Evolutionary conservation across 495 filamentous ascomycete genomes (phyloP), one percentile per base, ranked within the genome.

Genomic region (Hypoxylon lenormandii): DNA sequence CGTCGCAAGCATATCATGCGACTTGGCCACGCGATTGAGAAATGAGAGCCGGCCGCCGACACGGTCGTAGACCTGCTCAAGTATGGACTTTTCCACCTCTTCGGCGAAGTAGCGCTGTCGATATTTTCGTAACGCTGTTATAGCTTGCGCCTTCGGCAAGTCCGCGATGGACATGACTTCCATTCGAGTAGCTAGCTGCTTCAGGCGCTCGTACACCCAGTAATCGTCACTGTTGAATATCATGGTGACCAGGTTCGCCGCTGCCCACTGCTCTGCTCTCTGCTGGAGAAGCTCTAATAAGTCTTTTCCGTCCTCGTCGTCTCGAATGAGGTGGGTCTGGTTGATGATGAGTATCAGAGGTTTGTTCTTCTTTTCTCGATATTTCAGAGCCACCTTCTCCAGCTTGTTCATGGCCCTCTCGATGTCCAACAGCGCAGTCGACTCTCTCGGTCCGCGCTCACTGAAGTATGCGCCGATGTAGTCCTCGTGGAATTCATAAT

Each of bases 401-500:
- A 98, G 80, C 77, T 98, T 97, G 83, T 98, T 98, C 78, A 98
- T 89, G 1, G 95, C 95, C 13, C 95, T 87, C 72, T 98, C 95
- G 51, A 98, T 97, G 69, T 98, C 95, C 12, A 98, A 81, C 15
- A 98, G 77, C 4, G 95, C 92, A 0, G 91, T 94, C 1, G 92
- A 92, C 69, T 98, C 95, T 16, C 95, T 86, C 0, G 96, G 95
- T 0, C 95, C 95, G 28, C 92, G 87, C 67, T 98, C 96, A 60
- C 90, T 94, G 81, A 98, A 98, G 26, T 98, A 89, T 22, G 89
- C 90, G 22, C 95, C 95, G 51, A 98, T 96, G 74, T 98, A 98
- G 76, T 96, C 94, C 72, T 88, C 83, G 55, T 88, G 85, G 62
- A 92, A 98, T 64, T 98, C 95, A 75, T 91, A 98, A 74, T 98